phyloP scores from a whole-genome alignment of 345 rosid genomes.

The Arabis alpina region DNA sequence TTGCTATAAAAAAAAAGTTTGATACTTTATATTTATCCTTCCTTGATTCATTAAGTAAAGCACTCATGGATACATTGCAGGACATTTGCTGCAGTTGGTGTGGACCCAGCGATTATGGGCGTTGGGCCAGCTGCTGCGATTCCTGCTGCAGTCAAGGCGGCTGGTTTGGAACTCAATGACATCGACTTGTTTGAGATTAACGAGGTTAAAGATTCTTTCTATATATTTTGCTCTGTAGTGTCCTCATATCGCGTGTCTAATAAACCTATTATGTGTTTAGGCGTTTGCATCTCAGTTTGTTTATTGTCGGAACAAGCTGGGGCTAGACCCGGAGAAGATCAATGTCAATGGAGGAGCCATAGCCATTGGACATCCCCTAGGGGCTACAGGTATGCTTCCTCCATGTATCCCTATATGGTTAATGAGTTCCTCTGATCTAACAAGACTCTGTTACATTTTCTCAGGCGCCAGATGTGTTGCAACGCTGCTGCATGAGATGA shows the following conservation, averaged over 20 bases:
- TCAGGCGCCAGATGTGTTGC: slow-evolving; percentile 93
- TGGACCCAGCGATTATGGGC: slow-evolving; percentile 98
- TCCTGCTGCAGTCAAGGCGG: slow-evolving; percentile 90
- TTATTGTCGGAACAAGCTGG: slow-evolving; percentile 89
- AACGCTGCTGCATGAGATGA: slow-evolving; percentile 93
- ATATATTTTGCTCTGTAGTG: not conserved
- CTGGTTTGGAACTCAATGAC: slow-evolving; percentile 81
- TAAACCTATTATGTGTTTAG: slow-evolving; percentile 44
- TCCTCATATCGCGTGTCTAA: not conserved
- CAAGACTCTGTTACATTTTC: not conserved
- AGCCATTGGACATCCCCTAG: slow-evolving; percentile 95
- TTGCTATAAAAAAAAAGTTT: not conserved
- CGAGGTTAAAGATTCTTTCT: slow-evolving; percentile 57
- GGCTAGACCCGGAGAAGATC: slow-evolving; percentile 76
- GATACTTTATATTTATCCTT: slow-evolving; percentile 14
- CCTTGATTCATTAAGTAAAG: slow-evolving; percentile 16
- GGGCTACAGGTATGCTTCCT: slow-evolving; percentile 76
- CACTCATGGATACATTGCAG: slow-evolving; percentile 47
- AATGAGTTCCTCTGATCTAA: slow-evolving; percentile 11
- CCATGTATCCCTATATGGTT: slow-evolving; percentile 6
- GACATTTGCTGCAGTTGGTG: slow-evolving; percentile 94
- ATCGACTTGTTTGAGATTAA: slow-evolving; percentile 96
- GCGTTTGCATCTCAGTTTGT: slow-evolving; percentile 97
- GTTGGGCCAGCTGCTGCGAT: slow-evolving; percentile 95
- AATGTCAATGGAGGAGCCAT: slow-evolving; percentile 97